Evolutionary conservation across 2,329 filamentous ascomycete genomes (phyloP).

Genomic region (Pseudocercospora vitis): DNA sequence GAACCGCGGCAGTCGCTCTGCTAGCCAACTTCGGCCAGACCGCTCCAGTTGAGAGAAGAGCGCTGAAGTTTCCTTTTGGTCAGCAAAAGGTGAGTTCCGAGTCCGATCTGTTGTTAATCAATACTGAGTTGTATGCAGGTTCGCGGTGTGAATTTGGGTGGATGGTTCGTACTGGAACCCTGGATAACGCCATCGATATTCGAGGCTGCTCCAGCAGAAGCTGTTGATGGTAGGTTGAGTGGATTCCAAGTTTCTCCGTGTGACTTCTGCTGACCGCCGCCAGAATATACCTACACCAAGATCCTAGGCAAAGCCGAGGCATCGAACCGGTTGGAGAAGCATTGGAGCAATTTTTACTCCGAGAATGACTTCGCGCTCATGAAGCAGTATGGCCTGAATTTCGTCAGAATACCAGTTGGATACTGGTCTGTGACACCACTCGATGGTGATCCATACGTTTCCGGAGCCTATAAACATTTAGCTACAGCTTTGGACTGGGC

Average conservation of each 20-base stretch:
- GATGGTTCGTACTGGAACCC: conserved; percentile 64
- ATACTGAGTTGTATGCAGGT: conserved; percentile 32
- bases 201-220: conserved; percentile 47
- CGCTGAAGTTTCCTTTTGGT: conserved; percentile 52
- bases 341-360: conserved; percentile 43
- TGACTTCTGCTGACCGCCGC: background rate
- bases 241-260: background rate
- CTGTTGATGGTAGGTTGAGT: conserved; percentile 52
- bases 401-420: conserved; percentile 53
- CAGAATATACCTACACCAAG: conserved; percentile 38
- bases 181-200: conserved; percentile 66
- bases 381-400: conserved; percentile 39
- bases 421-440: conserved; percentile 60
- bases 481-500: conserved; percentile 56
- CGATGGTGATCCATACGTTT: conserved; percentile 48
- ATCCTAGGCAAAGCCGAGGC: conserved; percentile 48
- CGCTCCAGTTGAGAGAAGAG: conserved; percentile 23
- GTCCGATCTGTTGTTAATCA: background rate
- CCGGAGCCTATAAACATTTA: conserved; percentile 50
- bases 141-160: conserved; percentile 64
- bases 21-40: conserved; percentile 28
- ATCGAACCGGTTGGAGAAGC: conserved; percentile 45
- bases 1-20: conserved; percentile 29
- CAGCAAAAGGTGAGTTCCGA: conserved; percentile 44
- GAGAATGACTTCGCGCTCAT: conserved; percentile 47